phyloP scores from a whole-genome alignment of 495 filamentous ascomycete species.

The Copromyces sp. region DNA sequence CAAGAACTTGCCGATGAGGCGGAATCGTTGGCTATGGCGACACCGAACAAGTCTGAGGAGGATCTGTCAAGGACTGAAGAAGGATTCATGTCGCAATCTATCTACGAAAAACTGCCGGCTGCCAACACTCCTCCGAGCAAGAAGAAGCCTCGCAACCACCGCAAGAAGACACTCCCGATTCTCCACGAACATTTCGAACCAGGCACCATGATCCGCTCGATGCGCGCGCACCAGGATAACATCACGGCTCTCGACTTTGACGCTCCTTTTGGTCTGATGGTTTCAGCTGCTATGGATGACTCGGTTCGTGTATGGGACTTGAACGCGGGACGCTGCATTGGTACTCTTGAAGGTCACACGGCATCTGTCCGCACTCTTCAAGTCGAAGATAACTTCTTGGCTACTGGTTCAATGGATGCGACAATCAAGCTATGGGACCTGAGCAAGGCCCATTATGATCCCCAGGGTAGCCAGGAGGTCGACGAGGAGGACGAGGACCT shows the following conservation, averaged over 20 bases:
- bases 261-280: slow-evolving; percentile 88
- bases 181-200: slow-evolving; percentile 93
- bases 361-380: slow-evolving; percentile 90
- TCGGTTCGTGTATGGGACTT: slow-evolving; percentile 97
- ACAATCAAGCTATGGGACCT: slow-evolving; percentile 94
- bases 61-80: slow-evolving; percentile 44
- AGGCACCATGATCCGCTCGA: slow-evolving; percentile 76
- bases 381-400: slow-evolving; percentile 90
- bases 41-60: slow-evolving; percentile 46
- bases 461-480: slow-evolving; percentile 50
- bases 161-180: slow-evolving; percentile 79
- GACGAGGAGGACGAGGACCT: slow-evolving; percentile 53
- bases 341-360: slow-evolving; percentile 84
- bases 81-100: slow-evolving; percentile 94
- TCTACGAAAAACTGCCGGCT: slow-evolving; percentile 83
- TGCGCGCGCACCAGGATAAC: slow-evolving; percentile 78
- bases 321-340: slow-evolving; percentile 82
- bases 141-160: slow-evolving; percentile 55
- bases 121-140: slow-evolving; percentile 41
- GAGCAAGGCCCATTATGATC: slow-evolving; percentile 47
- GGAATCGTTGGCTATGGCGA: slow-evolving; percentile 41
- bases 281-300: slow-evolving; percentile 91
- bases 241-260: slow-evolving; percentile 94
- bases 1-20: slow-evolving; percentile 66
- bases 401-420: slow-evolving; percentile 92